These are phyloP conservation scores for Fusarium albosuccineum DNA, from an alignment of 2,329 filamentous ascomycete genomes.

Conservation along the genomic window DNA sequence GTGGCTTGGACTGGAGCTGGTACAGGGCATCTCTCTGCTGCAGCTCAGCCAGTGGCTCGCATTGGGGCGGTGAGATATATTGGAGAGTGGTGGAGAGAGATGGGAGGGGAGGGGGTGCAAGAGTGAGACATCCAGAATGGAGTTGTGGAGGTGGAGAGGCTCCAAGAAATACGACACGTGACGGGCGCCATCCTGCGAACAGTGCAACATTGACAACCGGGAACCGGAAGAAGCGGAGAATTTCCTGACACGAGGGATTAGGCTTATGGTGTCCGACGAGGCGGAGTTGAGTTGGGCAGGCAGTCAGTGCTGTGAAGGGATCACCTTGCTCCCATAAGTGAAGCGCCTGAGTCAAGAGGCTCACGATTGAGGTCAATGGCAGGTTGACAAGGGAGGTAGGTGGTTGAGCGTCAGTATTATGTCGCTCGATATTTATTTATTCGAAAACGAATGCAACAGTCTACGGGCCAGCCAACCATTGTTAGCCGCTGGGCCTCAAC, in stretches of 20 bases:
- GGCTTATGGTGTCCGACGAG: neutral
- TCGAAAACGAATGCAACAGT: slow-evolving; percentile 9
- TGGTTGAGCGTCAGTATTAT: neutral
- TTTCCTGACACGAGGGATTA: neutral
- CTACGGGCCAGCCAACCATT: slow-evolving; percentile 7
- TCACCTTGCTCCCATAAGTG: neutral
- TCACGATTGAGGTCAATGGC: too few species aligned
- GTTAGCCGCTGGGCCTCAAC: slow-evolving; percentile 16
- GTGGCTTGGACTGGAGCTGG: slow-evolving; percentile 28
- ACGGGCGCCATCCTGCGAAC: slow-evolving; percentile 24
- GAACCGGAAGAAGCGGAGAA: neutral
- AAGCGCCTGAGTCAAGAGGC: neutral
- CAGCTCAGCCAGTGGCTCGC: slow-evolving; percentile 23
- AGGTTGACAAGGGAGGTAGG: too few species aligned
- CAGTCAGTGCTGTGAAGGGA: slow-evolving; percentile 4
- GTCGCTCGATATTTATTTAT: neutral
- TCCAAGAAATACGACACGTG: slow-evolving; percentile 29
- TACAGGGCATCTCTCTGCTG: slow-evolving; percentile 16
- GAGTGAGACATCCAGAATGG: slow-evolving; percentile 3
- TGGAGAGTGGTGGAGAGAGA: neutral
- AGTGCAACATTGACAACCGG: slow-evolving; percentile 2
- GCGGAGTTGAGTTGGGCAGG: too few species aligned
- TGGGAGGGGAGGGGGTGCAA: neutral
- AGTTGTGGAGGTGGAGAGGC: slow-evolving; percentile 24
- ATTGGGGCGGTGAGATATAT: slow-evolving; percentile 30